A percentile compares a stretch with the other conserved stretches of the same genome.
Evolutionary conservation across 352 stramenopile genomes (phyloP).

Genomic region (Pythium chondricola): DNA sequence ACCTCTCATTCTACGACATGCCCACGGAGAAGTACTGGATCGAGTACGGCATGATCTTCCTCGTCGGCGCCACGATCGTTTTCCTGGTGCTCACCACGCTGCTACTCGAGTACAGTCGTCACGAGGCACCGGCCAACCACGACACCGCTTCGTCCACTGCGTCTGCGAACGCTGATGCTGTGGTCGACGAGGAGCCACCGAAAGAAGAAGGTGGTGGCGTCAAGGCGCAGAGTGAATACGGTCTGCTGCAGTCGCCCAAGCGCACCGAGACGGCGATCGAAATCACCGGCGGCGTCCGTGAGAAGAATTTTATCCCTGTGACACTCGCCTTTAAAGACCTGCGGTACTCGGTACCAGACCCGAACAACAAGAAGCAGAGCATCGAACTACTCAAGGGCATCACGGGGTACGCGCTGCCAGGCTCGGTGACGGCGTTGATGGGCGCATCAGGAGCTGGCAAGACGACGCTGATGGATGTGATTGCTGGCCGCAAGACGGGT

Average conservation of each 20-base stretch:
- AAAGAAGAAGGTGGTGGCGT: background rate
- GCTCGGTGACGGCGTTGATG: slow-evolving; percentile 34
- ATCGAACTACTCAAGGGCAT: slow-evolving; percentile 28
- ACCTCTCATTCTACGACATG: slow-evolving; percentile 24
- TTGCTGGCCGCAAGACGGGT: slow-evolving; percentile 78
- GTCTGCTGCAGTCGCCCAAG: slow-evolving; percentile 6
- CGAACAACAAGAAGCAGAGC: slow-evolving; percentile 20
- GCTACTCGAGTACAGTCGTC: slow-evolving; percentile 18
- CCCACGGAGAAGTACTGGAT: slow-evolving; percentile 21
- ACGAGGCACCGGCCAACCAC: slow-evolving; percentile 20
- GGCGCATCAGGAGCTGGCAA: slow-evolving; percentile 58
- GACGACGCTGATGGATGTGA: slow-evolving; percentile 28
- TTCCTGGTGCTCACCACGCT: slow-evolving; percentile 21
- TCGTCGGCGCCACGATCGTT: slow-evolving; percentile 15
- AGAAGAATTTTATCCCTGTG: slow-evolving; percentile 22
- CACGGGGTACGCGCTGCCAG: slow-evolving; percentile 23
- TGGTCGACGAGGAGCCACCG: too few relatives aligned
- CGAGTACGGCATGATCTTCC: slow-evolving; percentile 18
- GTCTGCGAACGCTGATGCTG: background rate
- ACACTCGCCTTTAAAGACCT: slow-evolving; percentile 25
- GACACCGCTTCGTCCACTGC: background rate
- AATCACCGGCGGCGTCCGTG: background rate
- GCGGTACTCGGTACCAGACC: slow-evolving; percentile 22
- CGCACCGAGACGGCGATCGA: slow-evolving; percentile 4
- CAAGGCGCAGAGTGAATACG: background rate